Percentiles rank a stretch among this genome's conserved stretches.
Evolutionary conservation across 495 filamentous ascomycete genomes (phyloP).

Genomic region (Lophiostoma macrostomum): DNA sequence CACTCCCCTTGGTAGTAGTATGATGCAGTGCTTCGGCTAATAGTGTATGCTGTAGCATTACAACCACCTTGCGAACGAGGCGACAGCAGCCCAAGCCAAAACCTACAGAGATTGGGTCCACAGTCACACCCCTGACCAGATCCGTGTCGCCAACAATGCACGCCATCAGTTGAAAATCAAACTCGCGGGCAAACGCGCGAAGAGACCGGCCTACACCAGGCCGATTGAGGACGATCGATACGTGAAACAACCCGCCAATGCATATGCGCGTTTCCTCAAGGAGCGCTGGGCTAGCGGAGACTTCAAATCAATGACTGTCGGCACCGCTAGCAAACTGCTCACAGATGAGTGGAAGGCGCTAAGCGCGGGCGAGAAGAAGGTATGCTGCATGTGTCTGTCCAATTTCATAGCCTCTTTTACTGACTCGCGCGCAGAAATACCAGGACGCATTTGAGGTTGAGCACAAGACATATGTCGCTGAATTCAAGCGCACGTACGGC

Average conservation of each 20-base stretch:
- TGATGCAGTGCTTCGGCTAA: not conserved
- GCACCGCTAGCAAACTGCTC: conserved; percentile 39
- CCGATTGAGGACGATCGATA: conserved; percentile 57
- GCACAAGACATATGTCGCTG: not conserved
- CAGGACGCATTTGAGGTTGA: not conserved
- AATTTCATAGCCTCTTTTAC: no score
- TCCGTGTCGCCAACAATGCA: conserved; percentile 62
- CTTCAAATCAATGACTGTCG: conserved; percentile 38
- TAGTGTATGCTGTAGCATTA: conserved; percentile 41
- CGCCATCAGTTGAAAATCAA: conserved; percentile 47
- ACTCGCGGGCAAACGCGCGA: not conserved
- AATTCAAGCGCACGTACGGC: not conserved
- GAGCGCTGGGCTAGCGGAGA: conserved; percentile 51
- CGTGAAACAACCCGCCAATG: conserved; percentile 46
- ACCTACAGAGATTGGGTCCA: conserved; percentile 59
- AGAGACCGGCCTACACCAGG: conserved; percentile 3
- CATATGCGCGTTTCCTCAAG: conserved; percentile 48
- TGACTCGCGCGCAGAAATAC: conserved; percentile 11
- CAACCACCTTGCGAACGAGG: conserved; percentile 50
- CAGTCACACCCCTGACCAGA: conserved; percentile 53
- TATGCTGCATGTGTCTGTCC: conserved; percentile 35
- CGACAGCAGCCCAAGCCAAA: conserved; percentile 46
- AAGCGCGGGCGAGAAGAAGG: conserved; percentile 54
- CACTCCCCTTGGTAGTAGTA: not conserved
- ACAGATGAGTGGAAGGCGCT: conserved; percentile 56